A percentile compares a stretch with the other conserved stretches of the same genome.
phyloP scores from a whole-genome alignment of 192 early-diverging fungal species.

The Phycomyces blakesleeanus region DNA sequence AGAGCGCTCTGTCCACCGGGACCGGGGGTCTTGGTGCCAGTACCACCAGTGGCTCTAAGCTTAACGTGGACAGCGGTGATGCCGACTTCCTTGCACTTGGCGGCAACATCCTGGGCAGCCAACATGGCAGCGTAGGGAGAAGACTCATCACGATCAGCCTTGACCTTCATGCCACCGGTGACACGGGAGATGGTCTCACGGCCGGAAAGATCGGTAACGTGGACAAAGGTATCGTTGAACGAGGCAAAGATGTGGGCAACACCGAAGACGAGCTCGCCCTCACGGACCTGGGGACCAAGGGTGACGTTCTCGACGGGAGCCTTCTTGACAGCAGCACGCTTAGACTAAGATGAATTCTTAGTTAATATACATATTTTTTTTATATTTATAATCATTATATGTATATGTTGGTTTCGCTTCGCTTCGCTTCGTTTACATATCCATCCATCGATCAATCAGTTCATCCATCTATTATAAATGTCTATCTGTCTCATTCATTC shows the following conservation, averaged over 20 bases:
- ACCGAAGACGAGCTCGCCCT: conserved; percentile 98
- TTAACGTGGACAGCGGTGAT: conserved; percentile 99
- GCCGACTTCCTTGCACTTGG: conserved; percentile 98
- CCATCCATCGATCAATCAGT: conserved; percentile 15
- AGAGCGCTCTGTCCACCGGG: conserved; percentile 97
- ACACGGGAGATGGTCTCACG: conserved; percentile 99
- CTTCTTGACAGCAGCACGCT: conserved; percentile 55
- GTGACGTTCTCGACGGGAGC: conserved; percentile 81
- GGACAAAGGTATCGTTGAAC: conserved; percentile 99
- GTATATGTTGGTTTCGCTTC: background rate
- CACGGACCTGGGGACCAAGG: conserved; percentile 95
- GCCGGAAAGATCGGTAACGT: conserved; percentile 99
- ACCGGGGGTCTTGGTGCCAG: conserved; percentile 96
- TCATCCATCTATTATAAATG: conserved; percentile 1
- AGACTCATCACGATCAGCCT: conserved; percentile 99
- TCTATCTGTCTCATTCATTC: background rate
- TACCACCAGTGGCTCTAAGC: conserved; percentile 99
- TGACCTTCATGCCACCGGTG: conserved; percentile 99
- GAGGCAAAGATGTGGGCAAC: conserved; percentile 99
- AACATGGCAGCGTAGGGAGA: conserved; percentile 99
- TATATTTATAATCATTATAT: no score
- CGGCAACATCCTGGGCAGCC: conserved; percentile 98
- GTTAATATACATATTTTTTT: no score
- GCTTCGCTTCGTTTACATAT: conserved; percentile 10
- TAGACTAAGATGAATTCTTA: conserved; percentile 20